phyloP scores from a whole-genome alignment of 2,329 filamentous ascomycete genomes.

The Grosmannia huntii region DNA sequence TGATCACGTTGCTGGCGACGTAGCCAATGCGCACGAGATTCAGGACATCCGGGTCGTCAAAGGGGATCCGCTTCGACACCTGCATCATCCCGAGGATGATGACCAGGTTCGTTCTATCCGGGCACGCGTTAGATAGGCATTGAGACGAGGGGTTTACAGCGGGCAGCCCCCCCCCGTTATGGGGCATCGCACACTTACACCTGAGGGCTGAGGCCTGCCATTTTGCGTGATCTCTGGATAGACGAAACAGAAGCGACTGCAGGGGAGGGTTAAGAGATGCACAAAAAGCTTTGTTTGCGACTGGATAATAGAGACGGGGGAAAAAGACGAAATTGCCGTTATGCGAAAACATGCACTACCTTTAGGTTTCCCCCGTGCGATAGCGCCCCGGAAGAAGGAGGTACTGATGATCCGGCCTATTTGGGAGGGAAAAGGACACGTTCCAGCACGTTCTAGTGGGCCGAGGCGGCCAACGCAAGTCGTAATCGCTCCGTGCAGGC shows the following conservation, averaged over 20 bases:
- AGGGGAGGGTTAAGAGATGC: not conserved
- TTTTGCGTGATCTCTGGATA: conserved; percentile 23
- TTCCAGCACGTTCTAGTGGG: conserved; percentile 4
- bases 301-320: not conserved
- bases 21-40: conserved; percentile 43
- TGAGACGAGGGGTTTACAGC: not conserved
- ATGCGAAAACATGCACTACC: not conserved
- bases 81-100: conserved; percentile 98
- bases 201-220: conserved; percentile 50
- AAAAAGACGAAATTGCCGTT: not conserved
- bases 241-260: not conserved
- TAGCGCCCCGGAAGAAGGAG: not conserved
- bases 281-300: not conserved
- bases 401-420: conserved; percentile 1
- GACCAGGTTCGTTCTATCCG: conserved; percentile 69
- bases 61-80: conserved; percentile 88
- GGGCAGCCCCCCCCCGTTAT: not conserved
- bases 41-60: conserved; percentile 63
- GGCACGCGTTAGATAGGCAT: conserved; percentile 1
- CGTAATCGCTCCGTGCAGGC: not conserved
- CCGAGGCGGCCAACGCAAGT: not conserved
- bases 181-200: conserved; percentile 33
- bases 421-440: conserved; percentile 9
- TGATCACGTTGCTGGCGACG: conserved; percentile 60
- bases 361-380: not conserved